These are phyloP conservation scores for Tolypocladium ophioglossoides DNA, from an alignment of 2,329 filamentous ascomycete genomes.

Conservation along the genomic window DNA sequence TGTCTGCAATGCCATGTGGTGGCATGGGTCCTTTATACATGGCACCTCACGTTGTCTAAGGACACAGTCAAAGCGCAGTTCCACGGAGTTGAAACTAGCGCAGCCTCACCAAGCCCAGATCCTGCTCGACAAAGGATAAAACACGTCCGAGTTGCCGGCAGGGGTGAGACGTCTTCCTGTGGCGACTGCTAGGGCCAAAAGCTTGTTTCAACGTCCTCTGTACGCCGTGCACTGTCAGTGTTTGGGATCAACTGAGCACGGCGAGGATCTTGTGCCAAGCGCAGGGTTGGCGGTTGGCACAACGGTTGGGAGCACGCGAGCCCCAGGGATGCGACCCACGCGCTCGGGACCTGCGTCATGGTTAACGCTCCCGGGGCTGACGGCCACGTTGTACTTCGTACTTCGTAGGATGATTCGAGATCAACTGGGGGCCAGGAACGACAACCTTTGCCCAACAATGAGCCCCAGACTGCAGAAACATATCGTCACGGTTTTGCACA, in stretches of 20 bases:
- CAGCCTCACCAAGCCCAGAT: too few species aligned
- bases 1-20: too few species aligned
- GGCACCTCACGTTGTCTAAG: too few species aligned
- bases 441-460: background rate
- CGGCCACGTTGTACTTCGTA: too few species aligned
- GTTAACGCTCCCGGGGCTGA: background rate
- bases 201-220: background rate
- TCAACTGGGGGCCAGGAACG: too few species aligned
- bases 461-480: background rate
- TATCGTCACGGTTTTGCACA: background rate
- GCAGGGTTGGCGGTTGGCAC: background rate
- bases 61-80: too few species aligned
- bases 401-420: too few species aligned
- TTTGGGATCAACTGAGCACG: background rate
- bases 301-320: background rate
- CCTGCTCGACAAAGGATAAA: too few species aligned
- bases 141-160: background rate
- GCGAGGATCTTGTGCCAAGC: slow-evolving; percentile 1
- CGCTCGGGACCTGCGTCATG: background rate
- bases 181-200: background rate
- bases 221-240: background rate
- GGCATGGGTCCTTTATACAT: too few species aligned
- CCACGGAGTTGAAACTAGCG: too few species aligned
- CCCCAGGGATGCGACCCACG: background rate
- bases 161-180: background rate